Evolutionary conservation across 129 eudicot species (phyloP), one percentile per base, ranked within the genome.

Genomic region (Saposhnikovia divaricata): DNA sequence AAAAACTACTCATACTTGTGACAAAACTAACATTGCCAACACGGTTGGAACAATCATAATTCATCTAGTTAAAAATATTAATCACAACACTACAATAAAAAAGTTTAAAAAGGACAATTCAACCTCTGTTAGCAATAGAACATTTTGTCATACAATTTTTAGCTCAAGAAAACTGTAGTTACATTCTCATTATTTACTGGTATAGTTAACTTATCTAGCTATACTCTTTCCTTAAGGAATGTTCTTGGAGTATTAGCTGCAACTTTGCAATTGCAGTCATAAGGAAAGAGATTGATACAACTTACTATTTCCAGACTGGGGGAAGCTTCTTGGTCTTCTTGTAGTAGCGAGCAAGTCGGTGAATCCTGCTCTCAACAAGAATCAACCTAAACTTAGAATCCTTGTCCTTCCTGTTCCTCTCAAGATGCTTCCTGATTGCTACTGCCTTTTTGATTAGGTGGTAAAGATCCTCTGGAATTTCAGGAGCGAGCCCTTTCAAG

Each of bases 241-340:
- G 34, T 61, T 59, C 68, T 59, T 2, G 25, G 5, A n/a, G 25
- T 21, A 23, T 3, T n/a, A 61, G 37, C 5, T n/a, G 15, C 11
- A 61, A 61, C 69, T 61, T 61, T 2, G 28, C 15, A 21, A 61
- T 61, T 2, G 27, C 15, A 25, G 37, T 61, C 69, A 61, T 0
- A 13, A 61, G 34, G 34, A 61, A 61, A 61, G 5, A n/a, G 69
- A 61, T 61, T n/a, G 16, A 61, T 10, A 16, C 44, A 77, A 77
- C 84, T 48, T 89, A 89, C 91, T 89, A 89, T 85, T 85, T 89
- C 91, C 93, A 87, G 84, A 89, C 91, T 16, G 93, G 93, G 31
- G 93, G 88, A 50, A 89, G 92, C 90, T 89, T 89, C 89, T 86
- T 89, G 43, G 90, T 86, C 85, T 89, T 89, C 90, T 89, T 86